Conservation (phyloP, 2,329 filamentous ascomycete genomes). For the Cladosporium sp. region DNA sequence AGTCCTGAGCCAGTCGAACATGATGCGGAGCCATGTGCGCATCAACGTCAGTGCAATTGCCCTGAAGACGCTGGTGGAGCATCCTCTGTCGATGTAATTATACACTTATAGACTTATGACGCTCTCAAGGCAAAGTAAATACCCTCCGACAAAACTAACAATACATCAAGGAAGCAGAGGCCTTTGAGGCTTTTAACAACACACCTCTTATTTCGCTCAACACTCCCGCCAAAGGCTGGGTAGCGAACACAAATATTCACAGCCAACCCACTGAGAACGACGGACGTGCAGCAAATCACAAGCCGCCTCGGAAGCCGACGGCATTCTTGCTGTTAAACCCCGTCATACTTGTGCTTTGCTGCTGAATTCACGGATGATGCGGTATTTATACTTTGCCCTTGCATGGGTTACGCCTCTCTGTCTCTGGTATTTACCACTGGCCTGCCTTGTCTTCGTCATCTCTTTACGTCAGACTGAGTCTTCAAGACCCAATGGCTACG, state of each 20-base stretch:
- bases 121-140: background rate
- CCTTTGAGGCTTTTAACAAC: background rate
- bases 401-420: background rate
- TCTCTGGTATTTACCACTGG: background rate
- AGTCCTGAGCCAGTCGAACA: too few relatives aligned
- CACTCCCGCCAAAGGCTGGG: background rate
- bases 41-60: background rate
- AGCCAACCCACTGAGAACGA: background rate
- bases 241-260: background rate
- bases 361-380: background rate
- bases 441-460: conserved; percentile 7
- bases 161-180: background rate
- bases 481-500: conserved; percentile 1
- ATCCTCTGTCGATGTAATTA: background rate
- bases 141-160: background rate
- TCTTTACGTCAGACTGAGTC: conserved; percentile 10
- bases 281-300: background rate
- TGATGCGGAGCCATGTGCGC: background rate
- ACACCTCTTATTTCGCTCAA: too few relatives aligned
- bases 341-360: background rate
- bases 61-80: too few relatives aligned
- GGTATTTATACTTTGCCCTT: background rate
- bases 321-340: background rate
- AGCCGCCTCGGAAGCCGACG: background rate
- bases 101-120: background rate